phyloP scores from a whole-genome alignment of 2,329 filamentous ascomycete species.

The Aspergillus sp. region DNA sequence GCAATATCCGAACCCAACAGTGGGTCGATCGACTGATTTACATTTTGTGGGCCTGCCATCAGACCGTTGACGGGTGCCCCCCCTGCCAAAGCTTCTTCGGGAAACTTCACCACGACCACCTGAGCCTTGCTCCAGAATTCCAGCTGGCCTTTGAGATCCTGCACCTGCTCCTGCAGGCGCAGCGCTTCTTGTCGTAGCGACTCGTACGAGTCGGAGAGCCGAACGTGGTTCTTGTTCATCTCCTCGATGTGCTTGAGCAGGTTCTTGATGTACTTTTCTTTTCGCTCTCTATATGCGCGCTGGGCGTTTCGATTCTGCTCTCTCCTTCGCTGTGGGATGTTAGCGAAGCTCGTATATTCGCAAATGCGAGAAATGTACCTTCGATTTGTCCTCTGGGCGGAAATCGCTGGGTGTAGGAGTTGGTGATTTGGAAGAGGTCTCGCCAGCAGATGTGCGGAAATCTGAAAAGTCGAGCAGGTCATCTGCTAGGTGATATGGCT shows the following conservation, averaged over 20 bases:
- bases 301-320: slow-evolving; percentile 3
- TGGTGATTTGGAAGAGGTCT: background rate
- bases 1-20: background rate
- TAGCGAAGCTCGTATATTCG: background rate
- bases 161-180: slow-evolving; percentile 1
- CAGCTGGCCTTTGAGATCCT: background rate
- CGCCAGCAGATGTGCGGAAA: background rate
- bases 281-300: background rate
- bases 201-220: background rate
- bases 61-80: background rate
- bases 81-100: background rate
- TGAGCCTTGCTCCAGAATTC: slow-evolving; percentile 3
- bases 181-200: background rate
- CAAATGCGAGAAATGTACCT: background rate
- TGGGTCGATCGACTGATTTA: background rate
- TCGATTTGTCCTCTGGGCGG: background rate
- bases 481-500: background rate
- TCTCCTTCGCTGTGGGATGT: background rate
- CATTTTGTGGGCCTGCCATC: background rate
- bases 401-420: background rate
- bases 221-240: slow-evolving; percentile 1
- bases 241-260: slow-evolving; percentile 7
- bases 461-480: background rate
- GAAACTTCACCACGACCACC: background rate
- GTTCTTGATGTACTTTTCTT: slow-evolving; percentile 4